Base-by-base conservation (phyloP, 768 basidiomycete species). In the Mycena venus region DNA sequence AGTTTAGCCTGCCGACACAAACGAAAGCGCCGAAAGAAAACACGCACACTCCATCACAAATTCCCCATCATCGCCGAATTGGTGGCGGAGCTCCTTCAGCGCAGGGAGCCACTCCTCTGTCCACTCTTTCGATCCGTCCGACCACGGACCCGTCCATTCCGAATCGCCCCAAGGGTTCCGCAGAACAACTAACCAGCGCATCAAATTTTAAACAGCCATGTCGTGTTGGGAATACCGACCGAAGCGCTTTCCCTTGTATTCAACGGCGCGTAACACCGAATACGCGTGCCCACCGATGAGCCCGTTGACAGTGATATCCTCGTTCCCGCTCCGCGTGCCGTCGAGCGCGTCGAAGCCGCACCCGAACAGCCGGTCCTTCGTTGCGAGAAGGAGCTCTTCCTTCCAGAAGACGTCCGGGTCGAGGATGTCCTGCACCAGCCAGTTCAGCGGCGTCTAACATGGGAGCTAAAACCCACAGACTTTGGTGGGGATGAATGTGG, bases 321-420 rank as follows among this genome's bases (percentile, higher is more conserved):
- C 21, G 11, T 76, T 72, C 6, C 84, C 84, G 71, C 80, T 85
- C 15, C 85, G 83, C 36, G 83, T 79, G 53, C 74, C 78, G 66
- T 82, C 80, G 51, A 86, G 79, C 27, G 72, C 77, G 69, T 86
- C 82, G 75, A 90, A 89, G 58, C 85, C 86, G 74, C 90, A 90
- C 2, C 88, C 88, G 73, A 91, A 90, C 4, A 91, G 83, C 7
- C 89, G 85, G 74, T 90, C 90, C 59, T 86, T 80, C 73, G 88
- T 89, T 5, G 88, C 89, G 34, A 81, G 84, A 12, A 85, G 78
- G 23, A 91, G 85, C 75, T 91, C 90, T 59, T 90, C 86, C 7
- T 82, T 82, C 90, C 90, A 91, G 79, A 91, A 91, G 11, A 83
- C 79, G 70, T 90, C 87, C 1, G 77, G 78, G 64, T 90, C 86